phyloP scores from a whole-genome alignment of 2,329 filamentous ascomycete genomes.

The Bretziella fagacearum region DNA sequence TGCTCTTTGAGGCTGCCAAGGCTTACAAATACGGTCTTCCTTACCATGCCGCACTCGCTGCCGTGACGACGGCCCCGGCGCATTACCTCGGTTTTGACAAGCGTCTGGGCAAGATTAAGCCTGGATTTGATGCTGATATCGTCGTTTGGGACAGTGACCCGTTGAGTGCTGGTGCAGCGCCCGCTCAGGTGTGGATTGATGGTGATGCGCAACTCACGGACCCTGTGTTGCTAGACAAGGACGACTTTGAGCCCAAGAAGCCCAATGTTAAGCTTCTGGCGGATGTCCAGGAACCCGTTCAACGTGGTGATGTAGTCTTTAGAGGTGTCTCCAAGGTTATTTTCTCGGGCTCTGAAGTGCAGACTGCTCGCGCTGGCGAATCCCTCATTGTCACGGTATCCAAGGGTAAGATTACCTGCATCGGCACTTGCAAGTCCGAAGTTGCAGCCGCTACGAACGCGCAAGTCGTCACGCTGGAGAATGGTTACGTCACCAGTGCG shows the following conservation, averaged over 20 bases:
- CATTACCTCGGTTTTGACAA: conserved; percentile 39
- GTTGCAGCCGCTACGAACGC: conserved; percentile 21
- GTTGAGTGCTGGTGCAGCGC: conserved; percentile 40
- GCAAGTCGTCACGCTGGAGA: conserved; percentile 24
- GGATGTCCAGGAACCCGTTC: conserved; percentile 26
- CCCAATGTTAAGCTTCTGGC: conserved; percentile 26
- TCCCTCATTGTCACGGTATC: conserved; percentile 33
- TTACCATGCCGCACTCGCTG: conserved; percentile 40
- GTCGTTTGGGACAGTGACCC: conserved; percentile 48
- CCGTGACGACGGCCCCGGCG: conserved; percentile 42
- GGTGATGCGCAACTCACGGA: conserved; percentile 39
- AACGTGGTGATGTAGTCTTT: conserved; percentile 31
- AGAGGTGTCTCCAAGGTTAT: conserved; percentile 31
- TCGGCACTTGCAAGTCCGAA: conserved; percentile 35
- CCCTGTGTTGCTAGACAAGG: conserved; percentile 38
- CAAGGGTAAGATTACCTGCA: conserved; percentile 37
- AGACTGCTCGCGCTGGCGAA: conserved; percentile 16
- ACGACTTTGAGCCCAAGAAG: conserved; percentile 23
- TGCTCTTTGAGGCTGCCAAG: conserved; percentile 48
- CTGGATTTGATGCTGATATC: conserved; percentile 44
- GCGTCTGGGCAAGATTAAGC: conserved; percentile 42
- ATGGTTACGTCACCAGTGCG: conserved; percentile 43
- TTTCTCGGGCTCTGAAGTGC: conserved; percentile 9
- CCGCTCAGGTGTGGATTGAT: conserved; percentile 47
- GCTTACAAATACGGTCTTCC: conserved; percentile 42